A percentile compares a stretch with the other conserved stretches of the same genome.
Evolutionary conservation across 169 alveolate genomes (phyloP).

Genomic region (Plasmodium knowlesi): DNA sequence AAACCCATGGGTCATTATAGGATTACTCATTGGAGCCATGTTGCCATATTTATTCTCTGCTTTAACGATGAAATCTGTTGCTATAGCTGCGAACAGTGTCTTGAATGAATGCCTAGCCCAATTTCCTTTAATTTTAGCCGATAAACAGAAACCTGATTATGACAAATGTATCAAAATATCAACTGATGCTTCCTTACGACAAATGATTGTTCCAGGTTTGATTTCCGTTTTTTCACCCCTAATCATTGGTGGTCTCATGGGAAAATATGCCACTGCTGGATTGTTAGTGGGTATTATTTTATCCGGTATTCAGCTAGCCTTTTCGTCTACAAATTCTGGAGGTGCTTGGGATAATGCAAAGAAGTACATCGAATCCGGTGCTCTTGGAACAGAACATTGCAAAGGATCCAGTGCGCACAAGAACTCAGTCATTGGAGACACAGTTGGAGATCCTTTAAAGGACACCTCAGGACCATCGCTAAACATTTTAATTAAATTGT

Average conservation of each 20-base stretch:
- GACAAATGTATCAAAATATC: constrained; percentile 88
- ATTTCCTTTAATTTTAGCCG: constrained; percentile 85
- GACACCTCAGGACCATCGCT: constrained; percentile 95
- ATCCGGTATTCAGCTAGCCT: constrained; percentile 91
- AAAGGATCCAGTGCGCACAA: constrained; percentile 87
- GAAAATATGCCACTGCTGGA: constrained; percentile 92
- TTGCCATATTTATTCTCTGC: constrained; percentile 92
- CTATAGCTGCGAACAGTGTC: constrained; percentile 91
- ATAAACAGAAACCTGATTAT: constrained; percentile 88
- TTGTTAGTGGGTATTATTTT: constrained; percentile 92
- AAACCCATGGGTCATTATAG: constrained; percentile 89
- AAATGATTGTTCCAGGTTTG: constrained; percentile 91
- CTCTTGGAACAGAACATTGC: constrained; percentile 78
- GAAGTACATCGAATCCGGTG: constrained; percentile 88
- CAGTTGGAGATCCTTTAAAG: constrained; percentile 96
- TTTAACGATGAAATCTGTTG: constrained; percentile 92
- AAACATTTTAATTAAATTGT: constrained; percentile 88
- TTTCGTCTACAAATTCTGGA: constrained; percentile 90
- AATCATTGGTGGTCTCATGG: constrained; percentile 86
- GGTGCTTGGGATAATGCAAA: constrained; percentile 95
- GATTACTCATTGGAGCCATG: constrained; percentile 92
- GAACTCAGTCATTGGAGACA: constrained; percentile 93
- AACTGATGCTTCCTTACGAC: constrained; percentile 88
- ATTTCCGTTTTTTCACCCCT: constrained; percentile 88
- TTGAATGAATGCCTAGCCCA: constrained; percentile 89